phyloP scores from a whole-genome alignment of 2,329 filamentous ascomycete genomes.

The Talaromyces piceae region DNA sequence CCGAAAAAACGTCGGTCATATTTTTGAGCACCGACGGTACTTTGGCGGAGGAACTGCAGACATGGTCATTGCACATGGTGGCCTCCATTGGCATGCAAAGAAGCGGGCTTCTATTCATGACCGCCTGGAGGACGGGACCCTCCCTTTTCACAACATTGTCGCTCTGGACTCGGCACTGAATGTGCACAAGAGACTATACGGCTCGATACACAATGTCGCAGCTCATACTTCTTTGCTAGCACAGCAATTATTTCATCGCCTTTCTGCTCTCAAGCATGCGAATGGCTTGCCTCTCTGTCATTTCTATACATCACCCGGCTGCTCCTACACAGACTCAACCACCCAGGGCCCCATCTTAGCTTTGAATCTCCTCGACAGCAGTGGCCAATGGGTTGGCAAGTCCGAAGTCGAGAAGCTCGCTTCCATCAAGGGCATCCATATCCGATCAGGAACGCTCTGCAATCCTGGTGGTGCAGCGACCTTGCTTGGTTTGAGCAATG shows the following conservation, averaged over 20 bases:
- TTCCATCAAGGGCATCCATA: conserved; percentile 67
- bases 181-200: conserved; percentile 62
- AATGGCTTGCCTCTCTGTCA: conserved; percentile 61
- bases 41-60: conserved; percentile 95
- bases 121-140: conserved; percentile 79
- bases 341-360: conserved; percentile 68
- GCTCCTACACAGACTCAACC: conserved; percentile 36
- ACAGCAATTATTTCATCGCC: conserved; percentile 49
- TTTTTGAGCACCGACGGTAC: conserved; percentile 64
- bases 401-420: conserved; percentile 83
- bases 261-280: conserved; percentile 57
- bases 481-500: conserved; percentile 63
- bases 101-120: conserved; percentile 70
- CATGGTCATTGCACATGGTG: conserved; percentile 63
- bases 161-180: conserved; percentile 69
- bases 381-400: conserved; percentile 69
- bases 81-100: conserved; percentile 72
- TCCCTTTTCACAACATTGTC: conserved; percentile 84
- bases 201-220: conserved; percentile 61
- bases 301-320: conserved; percentile 49
- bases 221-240: conserved; percentile 63
- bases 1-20: conserved; percentile 57
- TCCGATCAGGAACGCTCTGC: conserved; percentile 83
- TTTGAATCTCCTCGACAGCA: conserved; percentile 68
- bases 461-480: conserved; percentile 81